phyloP scores from a whole-genome alignment of 305 asterid genomes.

The Fraxinus platypoda region DNA sequence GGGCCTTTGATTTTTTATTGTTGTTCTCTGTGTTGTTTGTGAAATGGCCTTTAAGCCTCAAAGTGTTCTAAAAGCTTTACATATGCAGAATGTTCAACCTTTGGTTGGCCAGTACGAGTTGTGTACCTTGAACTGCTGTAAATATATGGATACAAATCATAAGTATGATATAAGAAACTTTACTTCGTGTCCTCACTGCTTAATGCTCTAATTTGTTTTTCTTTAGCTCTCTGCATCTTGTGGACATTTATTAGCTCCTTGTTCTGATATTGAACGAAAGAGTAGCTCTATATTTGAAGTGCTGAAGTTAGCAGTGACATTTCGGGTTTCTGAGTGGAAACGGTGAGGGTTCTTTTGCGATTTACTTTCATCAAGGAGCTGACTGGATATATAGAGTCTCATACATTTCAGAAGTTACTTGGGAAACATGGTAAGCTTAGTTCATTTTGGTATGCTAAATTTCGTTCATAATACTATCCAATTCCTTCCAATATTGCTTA shows the following conservation, averaged over 20 bases:
- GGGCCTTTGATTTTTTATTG: constrained; percentile 9
- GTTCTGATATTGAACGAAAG: background rate
- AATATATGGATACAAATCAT: constrained; percentile 30
- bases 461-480: background rate
- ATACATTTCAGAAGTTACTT: background rate
- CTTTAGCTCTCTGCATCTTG: background rate
- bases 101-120: constrained; percentile 26
- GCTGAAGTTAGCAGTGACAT: background rate
- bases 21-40: constrained; percentile 15
- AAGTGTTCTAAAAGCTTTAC: constrained; percentile 13
- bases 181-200: background rate
- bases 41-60: constrained; percentile 24
- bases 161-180: background rate
- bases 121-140: constrained; percentile 36
- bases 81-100: constrained; percentile 27
- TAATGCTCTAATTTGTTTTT: background rate
- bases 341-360: background rate
- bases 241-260: background rate
- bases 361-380: background rate
- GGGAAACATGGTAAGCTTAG: background rate
- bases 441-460: background rate
- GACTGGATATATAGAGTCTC: background rate
- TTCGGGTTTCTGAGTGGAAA: background rate
- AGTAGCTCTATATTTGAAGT: background rate
- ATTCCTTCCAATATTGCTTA: background rate